Percentiles rank a stretch among this genome's conserved stretches.
Evolutionary conservation across 176 grass and related monocot species (phyloP).

Genomic region (Musa troglodytarum): DNA sequence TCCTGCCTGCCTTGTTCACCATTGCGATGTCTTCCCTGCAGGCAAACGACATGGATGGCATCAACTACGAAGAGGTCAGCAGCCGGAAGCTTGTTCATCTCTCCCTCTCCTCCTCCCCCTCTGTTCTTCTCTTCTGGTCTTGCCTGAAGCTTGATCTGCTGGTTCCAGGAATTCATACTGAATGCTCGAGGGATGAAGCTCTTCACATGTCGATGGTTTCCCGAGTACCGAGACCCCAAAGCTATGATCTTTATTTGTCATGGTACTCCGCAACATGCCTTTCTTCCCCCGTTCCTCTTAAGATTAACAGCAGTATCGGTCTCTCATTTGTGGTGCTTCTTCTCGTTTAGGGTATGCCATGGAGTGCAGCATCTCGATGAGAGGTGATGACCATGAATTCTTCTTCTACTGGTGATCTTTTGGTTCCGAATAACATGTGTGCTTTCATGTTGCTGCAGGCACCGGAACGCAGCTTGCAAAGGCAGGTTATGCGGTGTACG

Average conservation of each 20-base stretch:
- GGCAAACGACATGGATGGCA: constrained; percentile 1
- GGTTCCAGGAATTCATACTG: constrained; percentile 43
- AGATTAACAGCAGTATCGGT: not conserved
- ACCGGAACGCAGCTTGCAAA: constrained; percentile 40
- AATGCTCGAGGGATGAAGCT: constrained; percentile 41
- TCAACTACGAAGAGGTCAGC: constrained; percentile 60
- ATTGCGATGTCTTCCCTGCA: not conserved
- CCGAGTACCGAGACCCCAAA: constrained; percentile 35
- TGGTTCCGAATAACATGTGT: not conserved
- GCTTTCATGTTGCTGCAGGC: constrained; percentile 26
- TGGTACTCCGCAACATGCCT: constrained; percentile 24
- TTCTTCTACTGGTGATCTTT: not conserved
- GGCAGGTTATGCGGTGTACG: constrained; percentile 56
- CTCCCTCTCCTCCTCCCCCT: not conserved
- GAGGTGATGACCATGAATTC: constrained; percentile 29
- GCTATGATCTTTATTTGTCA: constrained; percentile 70
- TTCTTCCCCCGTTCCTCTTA: not conserved
- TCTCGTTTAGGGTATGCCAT: constrained; percentile 50
- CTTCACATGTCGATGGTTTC: constrained; percentile 59
- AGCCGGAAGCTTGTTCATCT: not conserved
- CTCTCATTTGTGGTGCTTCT: not conserved
- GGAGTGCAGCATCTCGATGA: constrained; percentile 85
- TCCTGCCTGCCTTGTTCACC: not conserved
- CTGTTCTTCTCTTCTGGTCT: not conserved
- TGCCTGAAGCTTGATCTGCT: not conserved